Percentiles rank a stretch among this genome's conserved stretches.
Evolutionary conservation across 257 asterid genomes (phyloP).

Genomic region (Rubia yunnanensis): DNA sequence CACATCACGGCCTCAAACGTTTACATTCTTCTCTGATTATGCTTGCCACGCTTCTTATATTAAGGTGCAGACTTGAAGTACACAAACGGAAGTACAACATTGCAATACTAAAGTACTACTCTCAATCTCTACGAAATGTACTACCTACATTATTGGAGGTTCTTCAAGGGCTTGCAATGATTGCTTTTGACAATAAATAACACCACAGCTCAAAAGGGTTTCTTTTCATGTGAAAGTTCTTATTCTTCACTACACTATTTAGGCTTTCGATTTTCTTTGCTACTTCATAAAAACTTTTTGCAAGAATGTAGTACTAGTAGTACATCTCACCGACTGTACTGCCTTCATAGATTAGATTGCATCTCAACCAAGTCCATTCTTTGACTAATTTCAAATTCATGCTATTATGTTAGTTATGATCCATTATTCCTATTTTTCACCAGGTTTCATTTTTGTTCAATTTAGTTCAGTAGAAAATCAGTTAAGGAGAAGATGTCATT

Average conservation of each 20-base stretch:
- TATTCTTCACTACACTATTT: too few relatives aligned
- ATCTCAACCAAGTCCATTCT: too few relatives aligned
- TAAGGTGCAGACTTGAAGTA: neutral
- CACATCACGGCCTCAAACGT: neutral
- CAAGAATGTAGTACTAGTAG: neutral
- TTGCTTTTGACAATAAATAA: neutral
- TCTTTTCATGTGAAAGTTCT: neutral
- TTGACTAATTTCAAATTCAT: too few relatives aligned
- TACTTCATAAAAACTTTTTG: too few relatives aligned
- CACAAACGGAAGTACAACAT: neutral
- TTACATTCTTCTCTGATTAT: neutral
- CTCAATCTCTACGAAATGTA: neutral
- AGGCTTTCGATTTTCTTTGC: neutral
- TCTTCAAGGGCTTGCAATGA: neutral
- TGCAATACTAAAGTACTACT: constrained; percentile 5
- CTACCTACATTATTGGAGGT: neutral
- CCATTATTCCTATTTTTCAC: too few relatives aligned
- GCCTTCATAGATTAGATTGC: too few relatives aligned
- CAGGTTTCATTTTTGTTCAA: too few relatives aligned
- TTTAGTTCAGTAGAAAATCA: too few relatives aligned
- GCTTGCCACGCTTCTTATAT: neutral
- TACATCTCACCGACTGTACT: neutral
- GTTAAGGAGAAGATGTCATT: too few relatives aligned
- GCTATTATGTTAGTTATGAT: too few relatives aligned
- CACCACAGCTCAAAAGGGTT: neutral